Base-by-base conservation (phyloP, 345 rosid species). In the Ailanthus altissimus region DNA sequence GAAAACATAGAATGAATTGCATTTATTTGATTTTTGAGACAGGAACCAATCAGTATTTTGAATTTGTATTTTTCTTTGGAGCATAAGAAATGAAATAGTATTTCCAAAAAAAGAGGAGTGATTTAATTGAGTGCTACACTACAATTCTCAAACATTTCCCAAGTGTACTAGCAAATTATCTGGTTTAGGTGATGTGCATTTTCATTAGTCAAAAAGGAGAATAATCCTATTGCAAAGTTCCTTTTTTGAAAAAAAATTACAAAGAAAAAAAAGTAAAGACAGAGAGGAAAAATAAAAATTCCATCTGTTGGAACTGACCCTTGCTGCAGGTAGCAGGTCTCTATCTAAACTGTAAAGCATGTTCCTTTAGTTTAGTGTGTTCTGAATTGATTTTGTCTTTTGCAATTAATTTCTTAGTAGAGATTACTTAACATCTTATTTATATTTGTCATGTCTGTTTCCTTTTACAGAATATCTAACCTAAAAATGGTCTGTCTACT, bases 11-110 rank as follows among this genome's bases (percentile, higher is more conserved):
- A 11, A 45, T 1, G 23, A 60, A 43, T 59, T 60, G 10, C 42
- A 28, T 47, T 43, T 61, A 60, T 60, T 73, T 74, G 12, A 64
- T 62, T 61, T n/a, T 25, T 46, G 45, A 32, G 59, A 60, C 3
- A 57, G 28, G 6, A 8, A 8, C 13, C 18, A 5, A 9, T 13
- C 6, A 2, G 49, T 20, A 8, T 53, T 51, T 36, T 14, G 13
- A 46, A 6, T 54, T 56, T 70, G 28, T 11, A 15, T 71, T 72
- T 72, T 21, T 7, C 15, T 72, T 42, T 40, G 25, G 38, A 0
- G 69, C 56, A 21, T 40, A 12, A 56, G 9, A 72, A 40, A 26
- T 49, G 25, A 50, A 42, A 72, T 56, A 8, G 45, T 42, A 40
- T 72, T 72, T 47, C 36, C 11, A 8, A 46, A 46, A 45, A 25